A percentile compares a stretch with the other conserved stretches of the same genome.
These are phyloP conservation scores for Sugiyamaella grinbergsii DNA, from an alignment of 1,139 yeast species.

Conservation along the genomic window DNA sequence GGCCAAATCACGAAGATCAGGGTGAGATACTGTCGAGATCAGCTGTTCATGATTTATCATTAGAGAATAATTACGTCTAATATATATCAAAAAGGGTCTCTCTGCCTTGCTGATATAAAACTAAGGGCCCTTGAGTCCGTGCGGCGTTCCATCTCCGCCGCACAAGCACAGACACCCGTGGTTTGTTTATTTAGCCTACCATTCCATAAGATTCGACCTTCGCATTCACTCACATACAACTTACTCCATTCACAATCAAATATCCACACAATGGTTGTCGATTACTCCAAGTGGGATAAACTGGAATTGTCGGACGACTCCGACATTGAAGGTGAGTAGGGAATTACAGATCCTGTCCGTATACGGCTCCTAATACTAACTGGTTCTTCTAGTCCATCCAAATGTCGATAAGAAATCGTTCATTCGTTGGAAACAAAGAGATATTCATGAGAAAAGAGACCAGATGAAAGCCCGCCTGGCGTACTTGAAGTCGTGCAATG, in stretches of 20 bases:
- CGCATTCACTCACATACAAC: neutral
- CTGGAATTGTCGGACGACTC: constrained; percentile 95
- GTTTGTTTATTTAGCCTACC: neutral
- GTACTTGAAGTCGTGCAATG: constrained; percentile 68
- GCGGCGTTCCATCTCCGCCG: too few relatives aligned
- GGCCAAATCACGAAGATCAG: constrained; percentile 8
- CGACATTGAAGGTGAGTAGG: constrained; percentile 63
- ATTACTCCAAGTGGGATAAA: constrained; percentile 97
- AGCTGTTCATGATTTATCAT: constrained; percentile 5
- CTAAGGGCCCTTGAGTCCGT: too few relatives aligned
- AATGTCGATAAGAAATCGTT: constrained; percentile 94
- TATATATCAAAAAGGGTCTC: neutral
- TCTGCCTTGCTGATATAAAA: neutral
- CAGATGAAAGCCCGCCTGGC: constrained; percentile 77
- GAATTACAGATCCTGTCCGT: neutral
- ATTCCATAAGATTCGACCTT: constrained; percentile 3
- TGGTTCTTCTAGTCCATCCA: constrained; percentile 69
- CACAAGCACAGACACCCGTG: neutral
- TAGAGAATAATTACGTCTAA: too few relatives aligned
- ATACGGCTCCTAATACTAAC: neutral
- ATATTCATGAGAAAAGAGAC: constrained; percentile 88
- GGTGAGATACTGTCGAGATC: constrained; percentile 2
- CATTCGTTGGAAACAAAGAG: constrained; percentile 95
- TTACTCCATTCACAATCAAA: neutral
- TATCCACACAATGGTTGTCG: constrained; percentile 51